Evolutionary conservation across 768 basidiomycete species (phyloP).

Genomic region (Agaricus blazei): DNA sequence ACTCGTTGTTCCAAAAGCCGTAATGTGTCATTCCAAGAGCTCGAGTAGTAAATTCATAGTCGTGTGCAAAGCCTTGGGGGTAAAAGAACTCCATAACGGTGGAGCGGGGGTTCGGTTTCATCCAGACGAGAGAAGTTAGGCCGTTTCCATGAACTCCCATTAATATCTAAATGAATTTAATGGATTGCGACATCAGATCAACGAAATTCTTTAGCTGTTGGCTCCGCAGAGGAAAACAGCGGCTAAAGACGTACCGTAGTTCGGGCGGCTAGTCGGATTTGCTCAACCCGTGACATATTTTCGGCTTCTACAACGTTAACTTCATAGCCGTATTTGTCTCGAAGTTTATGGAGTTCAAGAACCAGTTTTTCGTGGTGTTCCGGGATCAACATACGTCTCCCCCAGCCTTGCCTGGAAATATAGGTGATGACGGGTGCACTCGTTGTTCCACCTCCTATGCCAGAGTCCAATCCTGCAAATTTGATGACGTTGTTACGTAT

Average conservation of each 20-base stretch:
- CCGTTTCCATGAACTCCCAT: conserved; percentile 95
- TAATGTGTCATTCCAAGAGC: conserved; percentile 81
- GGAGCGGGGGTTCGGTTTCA: conserved; percentile 76
- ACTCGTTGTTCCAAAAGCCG: conserved; percentile 80
- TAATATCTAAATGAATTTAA: conserved; percentile 62
- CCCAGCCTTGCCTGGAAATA: conserved; percentile 86
- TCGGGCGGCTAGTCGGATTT: conserved; percentile 73
- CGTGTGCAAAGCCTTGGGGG: conserved; percentile 78
- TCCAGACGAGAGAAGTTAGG: conserved; percentile 85
- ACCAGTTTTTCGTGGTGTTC: conserved; percentile 81
- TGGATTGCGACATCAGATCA: background rate
- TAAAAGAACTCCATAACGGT: conserved; percentile 94
- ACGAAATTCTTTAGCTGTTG: background rate
- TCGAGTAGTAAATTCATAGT: conserved; percentile 80
- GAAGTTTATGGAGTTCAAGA: conserved; percentile 60
- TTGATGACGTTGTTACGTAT: conserved; percentile 68
- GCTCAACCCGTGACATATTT: conserved; percentile 72
- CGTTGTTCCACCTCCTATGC: conserved; percentile 39
- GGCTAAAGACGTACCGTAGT: conserved; percentile 63
- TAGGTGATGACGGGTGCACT: conserved; percentile 85
- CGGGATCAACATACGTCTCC: conserved; percentile 70
- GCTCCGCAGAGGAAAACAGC: background rate
- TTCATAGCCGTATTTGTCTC: conserved; percentile 74
- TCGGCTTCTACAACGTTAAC: conserved; percentile 87
- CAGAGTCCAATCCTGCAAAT: conserved; percentile 55